These are phyloP conservation scores for Alternaria rosae DNA, from an alignment of 2,329 filamentous ascomycete species.

Conservation along the genomic window DNA sequence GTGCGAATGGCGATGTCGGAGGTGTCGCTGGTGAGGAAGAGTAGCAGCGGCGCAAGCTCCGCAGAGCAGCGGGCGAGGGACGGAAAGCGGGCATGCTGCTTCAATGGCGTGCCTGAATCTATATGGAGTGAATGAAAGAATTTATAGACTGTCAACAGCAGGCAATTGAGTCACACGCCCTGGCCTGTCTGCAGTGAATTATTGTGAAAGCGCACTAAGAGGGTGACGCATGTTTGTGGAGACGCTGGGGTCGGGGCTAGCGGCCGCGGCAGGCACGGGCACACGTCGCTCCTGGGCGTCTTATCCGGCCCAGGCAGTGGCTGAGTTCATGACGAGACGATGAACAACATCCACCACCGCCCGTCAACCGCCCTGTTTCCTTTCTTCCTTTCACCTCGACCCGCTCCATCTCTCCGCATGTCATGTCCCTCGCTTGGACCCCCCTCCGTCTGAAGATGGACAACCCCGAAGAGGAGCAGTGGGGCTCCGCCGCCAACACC, in stretches of 20 bases:
- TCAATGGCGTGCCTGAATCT: slow-evolving; percentile 7
- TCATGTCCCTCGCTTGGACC: slow-evolving; percentile 16
- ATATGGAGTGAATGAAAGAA: slow-evolving; percentile 12
- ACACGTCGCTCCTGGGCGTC: slow-evolving; percentile 8
- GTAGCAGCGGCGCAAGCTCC: slow-evolving; percentile 44
- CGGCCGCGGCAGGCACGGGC: slow-evolving; percentile 14
- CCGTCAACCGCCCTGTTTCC: not conserved
- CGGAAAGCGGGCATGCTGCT: slow-evolving; percentile 44
- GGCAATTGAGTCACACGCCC: slow-evolving; percentile 30
- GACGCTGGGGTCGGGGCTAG: slow-evolving; percentile 9
- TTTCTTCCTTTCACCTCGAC: slow-evolving; percentile 3
- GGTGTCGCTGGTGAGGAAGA: slow-evolving; percentile 48
- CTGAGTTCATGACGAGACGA: slow-evolving; percentile 27
- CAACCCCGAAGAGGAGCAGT: slow-evolving; percentile 41
- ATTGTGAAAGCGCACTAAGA: slow-evolving; percentile 29
- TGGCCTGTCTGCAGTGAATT: slow-evolving; percentile 13
- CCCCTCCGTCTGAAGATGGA: slow-evolving; percentile 16
- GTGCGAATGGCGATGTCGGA: slow-evolving; percentile 64
- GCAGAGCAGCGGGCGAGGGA: slow-evolving; percentile 36
- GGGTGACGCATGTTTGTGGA: slow-evolving; percentile 16
- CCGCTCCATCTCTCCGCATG: slow-evolving; percentile 1
- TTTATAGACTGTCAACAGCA: slow-evolving; percentile 13
- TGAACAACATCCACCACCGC: slow-evolving; percentile 1
- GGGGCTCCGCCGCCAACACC: slow-evolving; percentile 39
- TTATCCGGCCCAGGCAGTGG: slow-evolving; percentile 14